These are phyloP conservation scores for Rosa lucieae DNA, from an alignment of 306 rosid genomes.

Conservation along the genomic window DNA sequence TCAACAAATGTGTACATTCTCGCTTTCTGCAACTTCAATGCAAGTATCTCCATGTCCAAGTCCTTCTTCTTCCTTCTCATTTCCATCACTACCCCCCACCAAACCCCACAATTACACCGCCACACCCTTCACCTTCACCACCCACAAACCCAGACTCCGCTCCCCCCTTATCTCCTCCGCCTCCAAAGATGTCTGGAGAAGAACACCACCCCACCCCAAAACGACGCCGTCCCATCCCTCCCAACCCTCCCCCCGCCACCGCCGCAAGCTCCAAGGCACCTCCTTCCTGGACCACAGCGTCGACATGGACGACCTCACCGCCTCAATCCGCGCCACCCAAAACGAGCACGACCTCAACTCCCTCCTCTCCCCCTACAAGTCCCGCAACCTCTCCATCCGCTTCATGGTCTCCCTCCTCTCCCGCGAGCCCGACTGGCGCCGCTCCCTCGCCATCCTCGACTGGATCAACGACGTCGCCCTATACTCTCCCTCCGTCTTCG, in stretches of 20 bases:
- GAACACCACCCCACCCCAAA: slow-evolving; percentile 35
- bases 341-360: slow-evolving; percentile 63
- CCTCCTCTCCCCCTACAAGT: slow-evolving; percentile 56
- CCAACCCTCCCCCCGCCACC: background rate
- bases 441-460: slow-evolving; percentile 78
- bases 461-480: slow-evolving; percentile 84
- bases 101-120: slow-evolving; percentile 9
- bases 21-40: slow-evolving; percentile 14
- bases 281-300: slow-evolving; percentile 58
- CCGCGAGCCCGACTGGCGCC: slow-evolving; percentile 86
- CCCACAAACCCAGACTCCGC: slow-evolving; percentile 11
- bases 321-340: slow-evolving; percentile 52
- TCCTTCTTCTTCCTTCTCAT: slow-evolving; percentile 25
- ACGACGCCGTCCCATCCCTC: slow-evolving; percentile 18
- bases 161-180: slow-evolving; percentile 22
- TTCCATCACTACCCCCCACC: slow-evolving; percentile 21
- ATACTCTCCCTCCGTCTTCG: slow-evolving; percentile 72
- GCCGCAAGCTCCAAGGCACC: slow-evolving; percentile 37
- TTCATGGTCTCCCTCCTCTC: slow-evolving; percentile 83
- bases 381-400: slow-evolving; percentile 65
- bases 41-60: background rate
- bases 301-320: slow-evolving; percentile 72
- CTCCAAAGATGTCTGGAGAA: slow-evolving; percentile 65
- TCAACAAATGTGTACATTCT: slow-evolving; percentile 32
- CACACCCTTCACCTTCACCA: slow-evolving; percentile 11